Conservation (phyloP, 352 stramenopile species). For the Pythium myriotylum region DNA sequence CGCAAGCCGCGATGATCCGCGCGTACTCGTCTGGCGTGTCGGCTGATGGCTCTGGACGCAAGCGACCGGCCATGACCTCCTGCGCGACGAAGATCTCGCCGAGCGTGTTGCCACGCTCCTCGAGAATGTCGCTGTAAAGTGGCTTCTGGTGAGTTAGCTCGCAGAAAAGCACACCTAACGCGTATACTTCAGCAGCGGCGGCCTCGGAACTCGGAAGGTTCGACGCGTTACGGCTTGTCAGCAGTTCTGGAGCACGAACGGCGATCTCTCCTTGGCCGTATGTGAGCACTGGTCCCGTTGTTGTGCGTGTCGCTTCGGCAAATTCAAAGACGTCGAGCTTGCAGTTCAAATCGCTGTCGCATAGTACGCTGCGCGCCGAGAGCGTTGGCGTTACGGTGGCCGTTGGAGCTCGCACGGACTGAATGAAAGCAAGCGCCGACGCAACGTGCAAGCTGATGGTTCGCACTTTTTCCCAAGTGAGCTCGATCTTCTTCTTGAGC, state of each 20-base stretch:
- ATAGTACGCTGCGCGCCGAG: constrained; percentile 61
- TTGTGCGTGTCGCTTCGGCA: constrained; percentile 46
- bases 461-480: constrained; percentile 55
- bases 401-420: constrained; percentile 33
- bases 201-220: constrained; percentile 1
- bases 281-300: constrained; percentile 40
- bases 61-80: constrained; percentile 44
- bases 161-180: constrained; percentile 73
- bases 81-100: constrained; percentile 66
- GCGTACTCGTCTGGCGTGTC: constrained; percentile 52
- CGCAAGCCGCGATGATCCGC: constrained; percentile 41
- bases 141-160: constrained; percentile 56
- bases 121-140: constrained; percentile 47
- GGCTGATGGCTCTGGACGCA: constrained; percentile 43
- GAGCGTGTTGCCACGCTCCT: constrained; percentile 52
- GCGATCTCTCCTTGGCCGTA: constrained; percentile 66
- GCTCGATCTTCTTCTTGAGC: constrained; percentile 42
- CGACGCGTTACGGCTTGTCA: constrained; percentile 18
- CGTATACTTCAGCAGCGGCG: constrained; percentile 61
- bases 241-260: constrained; percentile 57
- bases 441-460: constrained; percentile 58
- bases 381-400: constrained; percentile 48
- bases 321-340: constrained; percentile 84
- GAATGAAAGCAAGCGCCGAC: constrained; percentile 52
- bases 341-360: constrained; percentile 56